These are phyloP conservation scores for Termitomyces sp. DNA, from an alignment of 768 basidiomycete genomes.

Conservation along the genomic window DNA sequence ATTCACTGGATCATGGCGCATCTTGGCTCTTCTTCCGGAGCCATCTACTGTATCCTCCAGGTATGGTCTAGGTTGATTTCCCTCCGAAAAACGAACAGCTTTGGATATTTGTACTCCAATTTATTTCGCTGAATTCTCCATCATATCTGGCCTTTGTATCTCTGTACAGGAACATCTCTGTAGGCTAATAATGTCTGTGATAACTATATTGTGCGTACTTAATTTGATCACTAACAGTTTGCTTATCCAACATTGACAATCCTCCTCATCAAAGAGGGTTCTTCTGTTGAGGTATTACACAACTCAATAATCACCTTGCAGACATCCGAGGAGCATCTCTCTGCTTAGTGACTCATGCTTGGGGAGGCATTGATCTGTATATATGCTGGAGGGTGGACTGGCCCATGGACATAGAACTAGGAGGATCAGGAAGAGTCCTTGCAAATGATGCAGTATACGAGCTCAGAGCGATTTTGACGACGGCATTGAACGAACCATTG, in stretches of 20 bases:
- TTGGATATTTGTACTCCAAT: neutral
- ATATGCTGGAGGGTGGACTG: no score
- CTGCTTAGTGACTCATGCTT: neutral
- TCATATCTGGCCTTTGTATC: neutral
- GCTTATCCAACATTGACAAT: neutral
- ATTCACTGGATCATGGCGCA: neutral
- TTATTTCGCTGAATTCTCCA: no score
- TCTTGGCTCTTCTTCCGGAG: neutral
- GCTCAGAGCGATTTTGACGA: no score
- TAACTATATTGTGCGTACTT: no score
- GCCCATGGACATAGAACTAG: no score
- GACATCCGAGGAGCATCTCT: neutral
- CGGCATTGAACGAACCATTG: no score
- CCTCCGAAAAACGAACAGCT: neutral
- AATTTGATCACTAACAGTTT: neutral
- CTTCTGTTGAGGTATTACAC: neutral
- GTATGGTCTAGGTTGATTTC: neutral
- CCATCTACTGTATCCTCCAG: neutral
- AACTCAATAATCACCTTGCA: neutral
- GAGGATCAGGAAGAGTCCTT: no score
- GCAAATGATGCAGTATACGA: no score
- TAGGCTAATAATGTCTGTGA: neutral
- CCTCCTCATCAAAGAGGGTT: neutral
- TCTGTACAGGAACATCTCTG: neutral
- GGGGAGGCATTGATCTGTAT: no score